Percentiles rank a stretch among this genome's conserved stretches.
phyloP scores from a whole-genome alignment of 179 eudicot species.

The Beta macrorhiza region DNA sequence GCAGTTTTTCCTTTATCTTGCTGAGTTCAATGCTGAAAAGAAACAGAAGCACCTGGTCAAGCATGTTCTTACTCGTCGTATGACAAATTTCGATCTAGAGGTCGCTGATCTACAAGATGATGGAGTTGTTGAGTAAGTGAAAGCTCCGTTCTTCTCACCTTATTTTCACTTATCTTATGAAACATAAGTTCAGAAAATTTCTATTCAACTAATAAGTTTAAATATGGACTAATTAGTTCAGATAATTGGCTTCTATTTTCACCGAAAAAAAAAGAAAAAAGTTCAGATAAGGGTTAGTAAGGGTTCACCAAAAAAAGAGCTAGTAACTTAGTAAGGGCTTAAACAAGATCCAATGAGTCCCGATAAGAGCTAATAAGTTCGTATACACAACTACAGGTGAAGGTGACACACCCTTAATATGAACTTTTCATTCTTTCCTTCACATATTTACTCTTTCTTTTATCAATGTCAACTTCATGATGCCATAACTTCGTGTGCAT shows the following conservation, averaged over 20 bases:
- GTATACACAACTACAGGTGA: not conserved
- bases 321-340: no score
- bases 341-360: no score
- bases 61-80: conserved; percentile 49
- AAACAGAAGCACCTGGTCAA: conserved; percentile 43
- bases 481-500: not conserved
- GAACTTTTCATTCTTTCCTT: not conserved
- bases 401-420: not conserved
- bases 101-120: conserved; percentile 76
- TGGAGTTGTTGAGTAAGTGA: conserved; percentile 65
- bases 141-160: not conserved
- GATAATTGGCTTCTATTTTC: no score
- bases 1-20: conserved; percentile 56
- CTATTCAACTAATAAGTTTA: no score
- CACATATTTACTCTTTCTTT: no score
- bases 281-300: no score
- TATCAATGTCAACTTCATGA: not conserved
- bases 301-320: no score
- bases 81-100: conserved; percentile 60
- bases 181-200: no score
- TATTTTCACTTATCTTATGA: no score
- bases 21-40: conserved; percentile 60
- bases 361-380: no score
- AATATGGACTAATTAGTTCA: no score
- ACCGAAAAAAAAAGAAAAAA: no score